phyloP scores from a whole-genome alignment of 129 eudicot species.

The Daucus carota region DH1_v3.0 NC_030387.2:30466001-30466500 shows the following conservation, averaged over 20 bases:
- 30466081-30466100: neutral
- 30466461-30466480: slow-evolving; percentile 94
- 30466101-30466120: neutral
- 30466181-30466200: slow-evolving; percentile 75
- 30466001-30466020: neutral
- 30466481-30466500: neutral
- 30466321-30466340: slow-evolving; percentile 84
- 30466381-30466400: slow-evolving; percentile 97
- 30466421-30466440: slow-evolving; percentile 36
- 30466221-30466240: slow-evolving; percentile 95
- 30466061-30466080: neutral
- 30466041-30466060: no score
- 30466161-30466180: slow-evolving; percentile 57
- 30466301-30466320: slow-evolving; percentile 80
- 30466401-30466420: slow-evolving; percentile 88
- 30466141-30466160: no score
- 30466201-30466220: slow-evolving; percentile 88
- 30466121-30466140: neutral
- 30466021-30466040: neutral
- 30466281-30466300: slow-evolving; percentile 96
- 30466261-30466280: slow-evolving; percentile 97
- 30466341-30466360: slow-evolving; percentile 68
- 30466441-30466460: slow-evolving; percentile 39
- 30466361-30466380: slow-evolving; percentile 72
- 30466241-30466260: slow-evolving; percentile 81